phyloP scores from a whole-genome alignment of 805 yeast species.

The Wickerhamia fluorescens region DNA sequence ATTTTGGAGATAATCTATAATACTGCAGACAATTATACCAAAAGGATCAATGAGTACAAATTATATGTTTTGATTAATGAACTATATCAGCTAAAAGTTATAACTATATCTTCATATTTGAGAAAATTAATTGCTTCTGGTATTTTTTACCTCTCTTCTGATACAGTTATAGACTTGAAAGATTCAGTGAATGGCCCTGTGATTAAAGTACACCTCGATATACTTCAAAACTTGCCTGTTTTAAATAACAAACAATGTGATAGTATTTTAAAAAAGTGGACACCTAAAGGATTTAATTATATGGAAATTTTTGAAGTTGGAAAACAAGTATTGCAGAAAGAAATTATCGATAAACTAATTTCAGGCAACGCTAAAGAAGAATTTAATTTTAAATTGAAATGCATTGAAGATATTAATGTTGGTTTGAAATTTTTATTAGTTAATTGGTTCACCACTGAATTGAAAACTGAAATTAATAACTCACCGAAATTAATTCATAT shows the following conservation, averaged over 20 bases:
- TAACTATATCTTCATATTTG: conserved; percentile 60
- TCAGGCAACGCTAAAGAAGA: conserved; percentile 11
- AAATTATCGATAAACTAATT: conserved; percentile 25
- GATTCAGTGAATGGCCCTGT: conserved; percentile 7
- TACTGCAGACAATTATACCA: conserved; percentile 15
- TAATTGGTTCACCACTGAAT: conserved; percentile 41
- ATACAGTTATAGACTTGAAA: conserved; percentile 37
- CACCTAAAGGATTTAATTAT: conserved; percentile 21
- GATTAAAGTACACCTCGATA: conserved; percentile 40
- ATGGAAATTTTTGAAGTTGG: conserved; percentile 33
- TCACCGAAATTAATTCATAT: conserved; percentile 32
- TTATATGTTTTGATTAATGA: conserved; percentile 46
- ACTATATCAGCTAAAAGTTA: conserved; percentile 42
- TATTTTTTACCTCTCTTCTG: conserved; percentile 47
- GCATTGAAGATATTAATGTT: conserved; percentile 19
- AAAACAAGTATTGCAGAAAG: conserved; percentile 23
- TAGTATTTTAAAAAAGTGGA: conserved; percentile 47
- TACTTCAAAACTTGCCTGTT: conserved; percentile 55
- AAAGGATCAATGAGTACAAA: conserved; percentile 9
- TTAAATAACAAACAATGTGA: conserved; percentile 48
- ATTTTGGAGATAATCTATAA: conserved; percentile 33
- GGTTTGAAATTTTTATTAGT: conserved; percentile 40
- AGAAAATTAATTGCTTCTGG: conserved; percentile 84
- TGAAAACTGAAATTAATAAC: conserved; percentile 28
- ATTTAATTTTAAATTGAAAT: conserved; percentile 8